Evolutionary conservation across 2,329 filamentous ascomycete genomes (phyloP).

Genomic region (Penicillium brasilianum): DNA sequence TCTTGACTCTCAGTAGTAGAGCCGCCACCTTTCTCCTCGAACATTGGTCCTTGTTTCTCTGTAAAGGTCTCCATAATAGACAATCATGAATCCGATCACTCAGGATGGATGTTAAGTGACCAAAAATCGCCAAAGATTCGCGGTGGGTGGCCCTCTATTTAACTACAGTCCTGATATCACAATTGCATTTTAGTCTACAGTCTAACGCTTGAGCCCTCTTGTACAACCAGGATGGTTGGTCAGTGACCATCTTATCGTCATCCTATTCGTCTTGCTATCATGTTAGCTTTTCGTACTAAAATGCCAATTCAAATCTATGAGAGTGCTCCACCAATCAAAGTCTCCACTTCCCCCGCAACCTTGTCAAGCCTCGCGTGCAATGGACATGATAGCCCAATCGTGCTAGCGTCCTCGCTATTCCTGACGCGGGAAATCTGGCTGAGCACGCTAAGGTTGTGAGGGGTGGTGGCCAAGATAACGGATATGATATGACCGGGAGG

Average conservation of each 20-base stretch:
- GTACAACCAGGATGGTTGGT: neutral
- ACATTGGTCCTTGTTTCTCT: neutral
- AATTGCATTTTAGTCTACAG: neutral
- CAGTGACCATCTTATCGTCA: conserved; percentile 29
- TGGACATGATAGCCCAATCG: neutral
- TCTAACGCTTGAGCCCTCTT: neutral
- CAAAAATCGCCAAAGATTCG: neutral
- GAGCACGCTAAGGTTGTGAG: neutral
- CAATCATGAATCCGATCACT: neutral
- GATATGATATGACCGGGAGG: neutral
- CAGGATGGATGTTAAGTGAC: neutral
- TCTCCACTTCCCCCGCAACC: conserved; percentile 2
- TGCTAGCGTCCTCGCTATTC: neutral
- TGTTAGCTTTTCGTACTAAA: conserved; percentile 53
- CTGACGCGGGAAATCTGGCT: neutral
- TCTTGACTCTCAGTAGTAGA: neutral
- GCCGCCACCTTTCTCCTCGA: neutral
- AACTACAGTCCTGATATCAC: neutral
- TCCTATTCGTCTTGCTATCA: conserved; percentile 59
- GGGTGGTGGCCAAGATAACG: conserved; percentile 4
- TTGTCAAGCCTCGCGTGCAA: neutral
- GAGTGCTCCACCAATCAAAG: conserved; percentile 1
- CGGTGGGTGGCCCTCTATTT: neutral
- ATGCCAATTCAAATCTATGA: neutral
- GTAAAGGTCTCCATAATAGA: neutral